Conservation (phyloP, 192 early-diverging fungal species). For the Coemansia sp. region DNA sequence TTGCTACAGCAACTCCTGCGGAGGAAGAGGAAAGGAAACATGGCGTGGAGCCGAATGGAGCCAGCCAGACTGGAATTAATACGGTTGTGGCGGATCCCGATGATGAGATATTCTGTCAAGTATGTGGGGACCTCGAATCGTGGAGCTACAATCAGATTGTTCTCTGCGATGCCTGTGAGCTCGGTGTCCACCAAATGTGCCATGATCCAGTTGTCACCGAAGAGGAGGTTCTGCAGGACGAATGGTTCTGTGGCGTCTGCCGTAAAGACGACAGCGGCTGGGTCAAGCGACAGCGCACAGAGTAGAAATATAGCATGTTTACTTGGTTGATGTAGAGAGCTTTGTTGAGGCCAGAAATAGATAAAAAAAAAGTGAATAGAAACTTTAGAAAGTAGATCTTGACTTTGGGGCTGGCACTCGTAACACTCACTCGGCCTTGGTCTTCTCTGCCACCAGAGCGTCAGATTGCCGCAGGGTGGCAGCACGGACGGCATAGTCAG, state of each 20-base stretch:
- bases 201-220: constrained; percentile 45
- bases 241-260: constrained; percentile 49
- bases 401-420: too few relatives aligned
- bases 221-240: constrained; percentile 33
- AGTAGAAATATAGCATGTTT: constrained; percentile 3
- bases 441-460: too few relatives aligned
- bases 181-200: constrained; percentile 50
- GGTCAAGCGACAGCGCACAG: constrained; percentile 18
- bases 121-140: constrained; percentile 26
- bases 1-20: neutral
- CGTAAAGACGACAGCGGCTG: neutral
- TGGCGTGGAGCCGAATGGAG: neutral
- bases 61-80: constrained; percentile 14
- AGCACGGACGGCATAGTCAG: constrained; percentile 29
- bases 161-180: constrained; percentile 50
- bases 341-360: too few relatives aligned
- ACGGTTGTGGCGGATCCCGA: constrained; percentile 49
- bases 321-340: neutral
- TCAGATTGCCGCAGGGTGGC: neutral
- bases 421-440: too few relatives aligned
- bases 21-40: neutral
- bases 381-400: neutral
- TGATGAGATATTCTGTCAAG: constrained; percentile 45
- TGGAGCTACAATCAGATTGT: constrained; percentile 51
- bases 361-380: neutral